Conservation (phyloP, 2,329 filamentous ascomycete genomes). For the Ophiostoma sp. region DNA sequence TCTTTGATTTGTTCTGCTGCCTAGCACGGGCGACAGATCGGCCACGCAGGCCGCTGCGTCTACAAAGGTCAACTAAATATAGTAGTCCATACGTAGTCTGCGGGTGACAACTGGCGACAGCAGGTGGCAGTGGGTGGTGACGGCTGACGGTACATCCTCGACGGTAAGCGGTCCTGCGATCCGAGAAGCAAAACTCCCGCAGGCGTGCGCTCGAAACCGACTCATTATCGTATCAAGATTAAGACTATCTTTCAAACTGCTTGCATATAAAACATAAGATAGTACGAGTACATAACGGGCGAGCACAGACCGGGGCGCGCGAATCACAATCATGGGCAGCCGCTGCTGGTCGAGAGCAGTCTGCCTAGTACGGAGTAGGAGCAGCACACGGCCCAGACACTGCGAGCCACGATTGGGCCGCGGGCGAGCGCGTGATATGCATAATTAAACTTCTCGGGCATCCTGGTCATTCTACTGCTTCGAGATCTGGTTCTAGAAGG, state of each 20-base stretch:
- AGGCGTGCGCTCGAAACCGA: neutral
- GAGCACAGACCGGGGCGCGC: neutral
- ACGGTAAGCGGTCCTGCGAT: neutral
- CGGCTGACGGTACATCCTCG: neutral
- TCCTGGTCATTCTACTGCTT: neutral
- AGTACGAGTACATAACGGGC: neutral
- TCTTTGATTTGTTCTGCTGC: slow-evolving; percentile 4
- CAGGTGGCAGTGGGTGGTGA: neutral
- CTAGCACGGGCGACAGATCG: slow-evolving; percentile 8
- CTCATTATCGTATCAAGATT: neutral
- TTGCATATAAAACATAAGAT: slow-evolving; percentile 1
- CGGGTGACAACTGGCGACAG: neutral
- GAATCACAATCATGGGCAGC: neutral
- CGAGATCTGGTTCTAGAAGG: slow-evolving; percentile 5
- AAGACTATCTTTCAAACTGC: neutral
- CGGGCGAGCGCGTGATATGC: neutral
- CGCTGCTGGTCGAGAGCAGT: neutral
- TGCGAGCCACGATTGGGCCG: neutral
- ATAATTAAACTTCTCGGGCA: slow-evolving; percentile 5
- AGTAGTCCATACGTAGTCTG: neutral
- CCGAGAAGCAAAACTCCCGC: neutral
- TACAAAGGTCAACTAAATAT: neutral
- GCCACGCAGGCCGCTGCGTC: neutral
- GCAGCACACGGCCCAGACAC: neutral
- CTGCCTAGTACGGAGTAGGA: neutral